A percentile compares a stretch with the other conserved stretches of the same genome.
Conservation (phyloP, 345 rosid species). For the Moricandia arvensis region DNA sequence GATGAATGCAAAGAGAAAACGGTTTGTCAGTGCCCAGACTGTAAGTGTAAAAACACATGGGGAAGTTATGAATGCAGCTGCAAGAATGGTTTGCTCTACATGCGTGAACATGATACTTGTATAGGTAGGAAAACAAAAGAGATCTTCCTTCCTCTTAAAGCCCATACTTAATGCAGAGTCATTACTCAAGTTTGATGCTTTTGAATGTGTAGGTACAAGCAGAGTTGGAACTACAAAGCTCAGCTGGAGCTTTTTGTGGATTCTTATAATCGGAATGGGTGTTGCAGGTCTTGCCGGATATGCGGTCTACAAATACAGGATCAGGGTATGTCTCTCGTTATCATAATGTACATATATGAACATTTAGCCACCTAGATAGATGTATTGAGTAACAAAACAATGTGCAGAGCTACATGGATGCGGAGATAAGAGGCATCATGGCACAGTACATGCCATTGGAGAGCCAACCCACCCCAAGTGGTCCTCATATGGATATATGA, state of each 20-base stretch:
- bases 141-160: background rate
- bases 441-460: conserved; percentile 99
- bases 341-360: background rate
- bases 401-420: conserved; percentile 89
- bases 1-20: conserved; percentile 82
- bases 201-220: conserved; percentile 43
- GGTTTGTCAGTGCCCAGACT: conserved; percentile 61
- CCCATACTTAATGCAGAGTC: conserved; percentile 5
- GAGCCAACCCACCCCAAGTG: conserved; percentile 55
- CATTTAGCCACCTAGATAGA: background rate
- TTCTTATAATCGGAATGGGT: conserved; percentile 61
- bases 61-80: conserved; percentile 94
- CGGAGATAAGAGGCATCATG: conserved; percentile 89
- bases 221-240: conserved; percentile 45
- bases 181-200: background rate
- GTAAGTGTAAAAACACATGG: conserved; percentile 76
- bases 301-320: conserved; percentile 83
- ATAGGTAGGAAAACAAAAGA: conserved; percentile 53
- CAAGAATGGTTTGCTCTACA: conserved; percentile 62
- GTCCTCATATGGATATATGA: conserved; percentile 46
- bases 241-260: conserved; percentile 76
- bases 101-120: conserved; percentile 86
- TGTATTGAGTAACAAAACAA: background rate
- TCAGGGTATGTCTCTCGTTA: conserved; percentile 54
- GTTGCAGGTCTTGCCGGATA: conserved; percentile 69